Percentiles rank a stretch among this genome's conserved stretches.
These are phyloP conservation scores for Fonsecaea multimorphosa DNA, from an alignment of 2,329 filamentous ascomycete genomes.

Conservation along the genomic window DNA sequence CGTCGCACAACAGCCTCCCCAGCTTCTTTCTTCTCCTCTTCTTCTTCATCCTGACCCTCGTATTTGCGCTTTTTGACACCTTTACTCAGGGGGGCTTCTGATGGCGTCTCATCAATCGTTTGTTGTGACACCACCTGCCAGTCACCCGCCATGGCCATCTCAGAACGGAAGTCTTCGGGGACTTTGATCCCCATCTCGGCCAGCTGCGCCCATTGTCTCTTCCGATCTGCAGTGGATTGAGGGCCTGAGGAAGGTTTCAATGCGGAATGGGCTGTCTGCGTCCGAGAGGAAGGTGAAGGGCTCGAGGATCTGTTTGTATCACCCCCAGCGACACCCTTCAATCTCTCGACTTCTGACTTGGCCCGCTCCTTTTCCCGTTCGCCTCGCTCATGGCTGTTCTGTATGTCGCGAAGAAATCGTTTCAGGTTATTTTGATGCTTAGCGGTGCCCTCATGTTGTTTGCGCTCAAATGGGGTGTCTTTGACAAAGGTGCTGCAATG, in stretches of 20 bases:
- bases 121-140: slow-evolving; percentile 74
- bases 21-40: slow-evolving; percentile 50
- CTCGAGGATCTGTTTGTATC: slow-evolving; percentile 45
- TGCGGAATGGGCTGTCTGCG: slow-evolving; percentile 40
- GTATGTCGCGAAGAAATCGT: slow-evolving; percentile 85
- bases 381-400: slow-evolving; percentile 80
- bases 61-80: slow-evolving; percentile 55
- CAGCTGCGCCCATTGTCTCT: slow-evolving; percentile 84
- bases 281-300: slow-evolving; percentile 41
- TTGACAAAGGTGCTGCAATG: slow-evolving; percentile 89
- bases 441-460: slow-evolving; percentile 85
- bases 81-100: slow-evolving; percentile 51
- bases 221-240: slow-evolving; percentile 68
- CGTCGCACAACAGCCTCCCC: slow-evolving; percentile 46
- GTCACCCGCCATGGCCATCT: slow-evolving; percentile 86
- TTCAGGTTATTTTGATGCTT: slow-evolving; percentile 87
- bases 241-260: slow-evolving; percentile 44
- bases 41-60: slow-evolving; percentile 50
- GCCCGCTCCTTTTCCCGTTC: slow-evolving; percentile 82
- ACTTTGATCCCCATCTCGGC: slow-evolving; percentile 85
- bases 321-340: slow-evolving; percentile 74
- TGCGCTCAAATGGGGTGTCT: slow-evolving; percentile 87
- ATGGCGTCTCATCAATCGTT: slow-evolving; percentile 40
- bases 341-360: slow-evolving; percentile 80
- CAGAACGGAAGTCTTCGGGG: slow-evolving; percentile 75